Base-by-base conservation (phyloP, 768 basidiomycete species). In the Trametes sanguinea region DNA sequence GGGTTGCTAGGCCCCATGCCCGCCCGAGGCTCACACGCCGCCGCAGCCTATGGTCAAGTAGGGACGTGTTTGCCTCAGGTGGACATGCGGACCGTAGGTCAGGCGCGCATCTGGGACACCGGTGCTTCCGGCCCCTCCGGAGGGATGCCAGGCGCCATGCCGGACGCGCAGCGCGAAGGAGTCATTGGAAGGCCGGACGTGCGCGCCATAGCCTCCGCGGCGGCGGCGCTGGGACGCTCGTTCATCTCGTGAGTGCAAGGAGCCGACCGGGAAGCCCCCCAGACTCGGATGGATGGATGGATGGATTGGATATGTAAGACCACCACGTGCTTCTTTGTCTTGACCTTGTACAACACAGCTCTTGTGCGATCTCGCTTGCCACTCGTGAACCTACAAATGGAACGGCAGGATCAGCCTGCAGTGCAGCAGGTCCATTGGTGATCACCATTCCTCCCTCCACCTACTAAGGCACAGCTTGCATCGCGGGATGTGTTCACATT, bases 91-190 rank as follows among this genome's bases (percentile, higher is more conserved):
- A 32, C 54, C 32, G 13, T 67, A 17, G 62, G 57, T 6, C 57
- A 58, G 39, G 30, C 52, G 45, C 59, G 70, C 4, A 68, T 69
- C 44, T 71, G 68, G 68, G 66, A 69, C 52, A 57, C 60, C n/a
- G 33, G 50, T 33, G 33, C 32, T 11, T 42, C 62, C 42, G 52
- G 32, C 14, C n/a, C 58, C 9, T 32, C 40, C 44, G 55, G 63
- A 37, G 35, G 57, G 13, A 71, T 71, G 69, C 69, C 69, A 8
- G 69, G 69, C 6, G 69, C 63, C 29, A 40, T 70, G 59, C 67
- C 69, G 3, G 53, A 48, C 8, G n/a, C 39, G 17, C 42, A 44
- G 37, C 47, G 46, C 5, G 63, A 35, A n/a, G 54, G 54, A 27
- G 16, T 32, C 35, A 53, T 50, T 43, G 16, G 50, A 35, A 44